Conservation (phyloP, 2,329 filamentous ascomycete genomes). For the Ceratocystis albifundus region DNA sequence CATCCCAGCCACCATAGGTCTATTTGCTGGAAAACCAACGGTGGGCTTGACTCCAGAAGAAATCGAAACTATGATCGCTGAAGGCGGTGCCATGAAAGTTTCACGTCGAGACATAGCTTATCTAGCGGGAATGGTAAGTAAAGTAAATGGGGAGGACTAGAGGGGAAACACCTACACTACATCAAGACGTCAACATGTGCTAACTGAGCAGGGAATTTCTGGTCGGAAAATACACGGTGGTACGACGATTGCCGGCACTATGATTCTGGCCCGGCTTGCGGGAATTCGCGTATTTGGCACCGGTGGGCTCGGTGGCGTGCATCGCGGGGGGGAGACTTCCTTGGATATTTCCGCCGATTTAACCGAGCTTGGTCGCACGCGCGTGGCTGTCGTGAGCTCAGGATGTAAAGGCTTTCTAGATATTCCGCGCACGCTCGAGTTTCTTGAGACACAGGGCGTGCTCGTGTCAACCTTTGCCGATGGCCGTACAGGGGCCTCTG, state of each 20-base stretch:
- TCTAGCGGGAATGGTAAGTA: slow-evolving; percentile 60
- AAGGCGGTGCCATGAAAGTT: slow-evolving; percentile 62
- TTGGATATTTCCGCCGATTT: slow-evolving; percentile 95
- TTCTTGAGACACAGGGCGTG: slow-evolving; percentile 59
- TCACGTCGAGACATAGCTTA: slow-evolving; percentile 80
- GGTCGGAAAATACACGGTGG: slow-evolving; percentile 69
- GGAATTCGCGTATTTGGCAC: slow-evolving; percentile 91
- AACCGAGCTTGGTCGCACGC: slow-evolving; percentile 81
- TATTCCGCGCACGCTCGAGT: slow-evolving; percentile 76
- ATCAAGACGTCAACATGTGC: not conserved
- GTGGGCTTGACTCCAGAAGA: slow-evolving; percentile 67
- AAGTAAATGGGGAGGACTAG: slow-evolving; percentile 28
- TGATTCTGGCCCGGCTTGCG: slow-evolving; percentile 74
- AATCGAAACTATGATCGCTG: slow-evolving; percentile 57
- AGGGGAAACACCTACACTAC: not conserved
- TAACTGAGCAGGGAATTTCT: slow-evolving; percentile 42
- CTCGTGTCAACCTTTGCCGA: slow-evolving; percentile 84
- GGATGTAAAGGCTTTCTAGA: slow-evolving; percentile 96
- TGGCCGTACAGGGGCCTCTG: slow-evolving; percentile 49
- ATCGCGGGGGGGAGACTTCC: slow-evolving; percentile 71
- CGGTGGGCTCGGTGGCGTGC: slow-evolving; percentile 86
- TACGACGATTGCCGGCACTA: slow-evolving; percentile 87
- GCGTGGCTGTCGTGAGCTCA: slow-evolving; percentile 76
- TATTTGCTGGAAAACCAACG: slow-evolving; percentile 69
- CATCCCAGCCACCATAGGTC: slow-evolving; percentile 80